Evolutionary conservation across 2,329 filamentous ascomycete genomes (phyloP).

Genomic region (Chrysosporium queenslandicum): DNA sequence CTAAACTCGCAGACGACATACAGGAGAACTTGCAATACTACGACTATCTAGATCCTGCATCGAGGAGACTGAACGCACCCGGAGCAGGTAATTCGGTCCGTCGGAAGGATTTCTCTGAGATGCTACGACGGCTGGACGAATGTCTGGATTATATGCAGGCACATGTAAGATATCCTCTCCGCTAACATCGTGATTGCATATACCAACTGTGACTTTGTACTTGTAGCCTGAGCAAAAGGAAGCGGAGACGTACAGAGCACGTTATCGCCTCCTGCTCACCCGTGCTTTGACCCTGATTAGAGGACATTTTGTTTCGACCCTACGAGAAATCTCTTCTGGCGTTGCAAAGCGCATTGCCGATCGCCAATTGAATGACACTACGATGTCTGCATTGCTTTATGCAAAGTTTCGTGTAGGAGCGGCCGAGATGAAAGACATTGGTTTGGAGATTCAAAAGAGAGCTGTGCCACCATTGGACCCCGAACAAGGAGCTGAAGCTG

Average conservation of each 20-base stretch:
- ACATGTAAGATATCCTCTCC: constrained; percentile 50
- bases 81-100: constrained; percentile 79
- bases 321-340: constrained; percentile 52
- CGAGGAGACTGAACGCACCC: constrained; percentile 79
- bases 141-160: constrained; percentile 88
- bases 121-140: constrained; percentile 75
- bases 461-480: constrained; percentile 51
- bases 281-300: constrained; percentile 57
- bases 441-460: constrained; percentile 57
- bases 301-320: constrained; percentile 54
- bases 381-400: constrained; percentile 60
- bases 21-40: constrained; percentile 91
- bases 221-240: constrained; percentile 69
- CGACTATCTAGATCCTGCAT: constrained; percentile 82
- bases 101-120: constrained; percentile 73
- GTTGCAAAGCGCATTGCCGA: constrained; percentile 55
- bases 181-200: background rate
- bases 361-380: constrained; percentile 60
- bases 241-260: constrained; percentile 73
- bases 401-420: constrained; percentile 61
- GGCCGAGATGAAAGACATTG: constrained; percentile 55
- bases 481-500: constrained; percentile 49
- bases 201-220: constrained; percentile 20
- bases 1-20: constrained; percentile 70
- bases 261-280: constrained; percentile 72